Percentiles rank a stretch among this genome's conserved stretches.
Evolutionary conservation across 495 filamentous ascomycete species (phyloP).

Genomic region (Lophium mytilinum): DNA sequence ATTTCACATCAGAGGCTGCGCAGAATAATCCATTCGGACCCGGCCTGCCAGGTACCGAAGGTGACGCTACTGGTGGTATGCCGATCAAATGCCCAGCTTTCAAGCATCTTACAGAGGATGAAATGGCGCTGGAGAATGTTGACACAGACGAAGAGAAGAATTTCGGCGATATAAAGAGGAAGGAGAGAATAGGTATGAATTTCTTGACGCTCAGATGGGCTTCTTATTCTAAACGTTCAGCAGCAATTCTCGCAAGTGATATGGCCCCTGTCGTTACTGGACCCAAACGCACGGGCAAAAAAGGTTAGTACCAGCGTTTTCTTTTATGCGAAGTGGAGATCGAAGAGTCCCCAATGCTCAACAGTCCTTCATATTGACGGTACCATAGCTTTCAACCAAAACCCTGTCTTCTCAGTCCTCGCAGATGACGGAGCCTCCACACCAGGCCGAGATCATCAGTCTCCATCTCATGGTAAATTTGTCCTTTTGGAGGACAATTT

Average conservation of each 20-base stretch:
- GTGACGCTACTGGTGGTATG: slow-evolving; percentile 48
- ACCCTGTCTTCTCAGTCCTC: slow-evolving; percentile 26
- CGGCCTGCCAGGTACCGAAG: slow-evolving; percentile 53
- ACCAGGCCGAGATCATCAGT: slow-evolving; percentile 20
- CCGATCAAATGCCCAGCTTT: slow-evolving; percentile 78
- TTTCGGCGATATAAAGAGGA: slow-evolving; percentile 78
- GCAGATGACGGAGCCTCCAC: slow-evolving; percentile 23
- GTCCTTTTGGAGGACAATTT: neutral
- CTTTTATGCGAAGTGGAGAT: neutral
- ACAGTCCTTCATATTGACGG: neutral
- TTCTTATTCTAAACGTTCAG: slow-evolving; percentile 3
- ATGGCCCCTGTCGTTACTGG: slow-evolving; percentile 30
- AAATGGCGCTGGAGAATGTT: slow-evolving; percentile 79
- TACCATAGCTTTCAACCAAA: slow-evolving; percentile 22
- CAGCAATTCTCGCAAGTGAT: slow-evolving; percentile 25
- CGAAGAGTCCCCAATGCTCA: neutral
- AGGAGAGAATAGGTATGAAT: slow-evolving; percentile 66
- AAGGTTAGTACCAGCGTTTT: slow-evolving; percentile 9
- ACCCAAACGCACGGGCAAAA: slow-evolving; percentile 26
- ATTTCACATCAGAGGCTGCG: slow-evolving; percentile 77
- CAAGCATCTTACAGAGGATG: slow-evolving; percentile 63
- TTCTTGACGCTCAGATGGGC: slow-evolving; percentile 39
- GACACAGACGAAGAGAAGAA: slow-evolving; percentile 77
- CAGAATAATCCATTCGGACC: slow-evolving; percentile 82
- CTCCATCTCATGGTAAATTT: slow-evolving; percentile 21